A percentile compares a stretch with the other conserved stretches of the same genome.
Conservation (phyloP, 257 asterid species). For the Ilex aquifolium region DNA sequence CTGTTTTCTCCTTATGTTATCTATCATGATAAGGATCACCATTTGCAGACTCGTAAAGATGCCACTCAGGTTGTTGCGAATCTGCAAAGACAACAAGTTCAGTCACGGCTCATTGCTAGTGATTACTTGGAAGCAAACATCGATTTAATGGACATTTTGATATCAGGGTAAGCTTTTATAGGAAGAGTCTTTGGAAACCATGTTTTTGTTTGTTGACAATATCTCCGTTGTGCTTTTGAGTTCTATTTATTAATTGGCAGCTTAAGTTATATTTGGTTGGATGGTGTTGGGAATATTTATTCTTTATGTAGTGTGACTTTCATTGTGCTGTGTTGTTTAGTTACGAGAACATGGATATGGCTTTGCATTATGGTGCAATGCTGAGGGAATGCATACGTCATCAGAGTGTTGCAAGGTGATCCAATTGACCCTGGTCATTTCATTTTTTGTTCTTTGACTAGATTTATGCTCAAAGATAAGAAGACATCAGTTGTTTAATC, state of each 20-base stretch:
- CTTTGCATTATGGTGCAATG: conserved; percentile 97
- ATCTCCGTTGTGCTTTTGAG: not conserved
- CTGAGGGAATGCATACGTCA: conserved; percentile 98
- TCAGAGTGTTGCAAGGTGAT: conserved; percentile 91
- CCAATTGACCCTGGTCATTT: not conserved
- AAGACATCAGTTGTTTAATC: no score
- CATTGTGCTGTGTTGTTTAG: conserved; percentile 28
- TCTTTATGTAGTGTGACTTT: not conserved
- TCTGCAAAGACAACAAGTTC: conserved; percentile 98
- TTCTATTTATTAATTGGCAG: not conserved
- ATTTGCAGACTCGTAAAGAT: conserved; percentile 74
- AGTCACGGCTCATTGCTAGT: conserved; percentile 89
- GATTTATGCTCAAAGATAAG: not conserved
- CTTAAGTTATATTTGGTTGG: not conserved
- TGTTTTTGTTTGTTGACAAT: not conserved
- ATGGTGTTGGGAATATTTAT: not conserved
- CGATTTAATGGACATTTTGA: conserved; percentile 78
- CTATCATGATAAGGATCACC: not conserved
- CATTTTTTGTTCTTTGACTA: not conserved
- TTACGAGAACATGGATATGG: conserved; percentile 75
- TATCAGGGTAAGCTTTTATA: conserved; percentile 55
- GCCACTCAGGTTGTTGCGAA: conserved; percentile 97
- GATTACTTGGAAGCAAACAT: conserved; percentile 87
- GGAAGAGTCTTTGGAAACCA: not conserved
- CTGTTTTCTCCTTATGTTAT: not conserved